Conservation (phyloP, 306 rosid genomes). For the Trifolium repens region DNA sequence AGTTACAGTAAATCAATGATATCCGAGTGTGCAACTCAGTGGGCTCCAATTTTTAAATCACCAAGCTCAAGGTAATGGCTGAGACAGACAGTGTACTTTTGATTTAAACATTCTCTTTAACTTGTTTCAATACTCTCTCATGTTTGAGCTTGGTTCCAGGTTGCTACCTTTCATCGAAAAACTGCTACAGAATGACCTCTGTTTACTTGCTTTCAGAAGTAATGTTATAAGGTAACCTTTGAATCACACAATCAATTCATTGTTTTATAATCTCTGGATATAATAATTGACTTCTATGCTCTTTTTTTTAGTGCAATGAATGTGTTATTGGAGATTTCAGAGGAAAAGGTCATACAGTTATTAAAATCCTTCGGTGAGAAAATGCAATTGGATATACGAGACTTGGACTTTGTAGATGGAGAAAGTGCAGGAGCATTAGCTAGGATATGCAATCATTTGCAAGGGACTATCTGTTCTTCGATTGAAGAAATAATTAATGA, state of each 20-base stretch:
- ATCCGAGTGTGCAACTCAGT: conserved; percentile 66
- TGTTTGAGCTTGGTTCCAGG: conserved; percentile 54
- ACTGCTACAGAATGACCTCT: conserved; percentile 58
- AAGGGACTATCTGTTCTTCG: conserved; percentile 49
- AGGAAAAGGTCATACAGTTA: conserved; percentile 63
- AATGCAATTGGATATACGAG: conserved; percentile 46
- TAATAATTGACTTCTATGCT: conserved; percentile 36
- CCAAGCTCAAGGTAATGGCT: conserved; percentile 62
- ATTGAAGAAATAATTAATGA: conserved; percentile 49
- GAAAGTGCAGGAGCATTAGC: conserved; percentile 47
- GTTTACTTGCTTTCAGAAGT: conserved; percentile 54
- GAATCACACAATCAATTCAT: conserved; percentile 24
- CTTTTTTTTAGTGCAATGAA: conserved; percentile 62
- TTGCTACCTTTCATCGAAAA: conserved; percentile 65
- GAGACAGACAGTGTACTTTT: conserved; percentile 16
- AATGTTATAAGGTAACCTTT: conserved; percentile 67
- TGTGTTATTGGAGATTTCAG: conserved; percentile 63
- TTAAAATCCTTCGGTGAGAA: conserved; percentile 65
- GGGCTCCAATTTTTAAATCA: conserved; percentile 75
- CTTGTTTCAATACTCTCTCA: conserved; percentile 26
- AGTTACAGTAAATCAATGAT: conserved; percentile 47
- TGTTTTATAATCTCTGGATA: conserved; percentile 17
- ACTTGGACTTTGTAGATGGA: conserved; percentile 45
- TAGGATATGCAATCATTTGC: conserved; percentile 61
- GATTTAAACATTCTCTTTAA: conserved; percentile 28